phyloP scores from a whole-genome alignment of 2,329 filamentous ascomycete genomes.

The Botrytis hyacinthi region DNA sequence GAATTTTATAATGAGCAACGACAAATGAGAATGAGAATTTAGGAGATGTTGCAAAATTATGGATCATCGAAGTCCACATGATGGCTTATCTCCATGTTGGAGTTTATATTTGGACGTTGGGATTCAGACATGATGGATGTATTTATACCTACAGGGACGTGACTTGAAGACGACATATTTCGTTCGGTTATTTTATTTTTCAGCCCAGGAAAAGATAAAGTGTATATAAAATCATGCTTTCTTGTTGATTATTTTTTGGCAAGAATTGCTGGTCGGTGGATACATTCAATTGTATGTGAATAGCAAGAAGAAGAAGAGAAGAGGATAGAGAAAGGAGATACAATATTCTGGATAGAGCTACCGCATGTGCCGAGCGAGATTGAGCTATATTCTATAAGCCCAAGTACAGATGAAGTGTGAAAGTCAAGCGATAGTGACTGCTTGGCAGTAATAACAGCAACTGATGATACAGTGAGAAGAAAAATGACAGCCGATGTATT shows the following conservation, averaged over 20 bases:
- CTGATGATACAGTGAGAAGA: no score
- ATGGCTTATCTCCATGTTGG: accelerated
- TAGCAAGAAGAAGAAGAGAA: background rate
- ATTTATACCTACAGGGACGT: accelerated
- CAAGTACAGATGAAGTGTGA: background rate
- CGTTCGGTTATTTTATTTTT: background rate
- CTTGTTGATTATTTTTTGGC: background rate
- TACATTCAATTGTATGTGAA: accelerated
- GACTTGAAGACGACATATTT: background rate
- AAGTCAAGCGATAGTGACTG: background rate
- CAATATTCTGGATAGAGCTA: no score
- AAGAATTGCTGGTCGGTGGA: background rate
- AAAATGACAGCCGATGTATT: no score
- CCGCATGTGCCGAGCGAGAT: background rate
- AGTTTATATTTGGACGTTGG: background rate
- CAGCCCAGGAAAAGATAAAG: background rate
- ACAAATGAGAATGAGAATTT: background rate
- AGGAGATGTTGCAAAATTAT: background rate
- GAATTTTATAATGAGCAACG: background rate
- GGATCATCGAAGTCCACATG: background rate
- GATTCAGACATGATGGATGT: background rate
- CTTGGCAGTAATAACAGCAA: no score
- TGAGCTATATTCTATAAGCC: background rate
- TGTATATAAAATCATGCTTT: background rate
- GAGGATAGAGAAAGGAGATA: background rate